Evolutionary conservation across 495 filamentous ascomycete genomes (phyloP).

Genomic region (Daldinia concentrica): DNA sequence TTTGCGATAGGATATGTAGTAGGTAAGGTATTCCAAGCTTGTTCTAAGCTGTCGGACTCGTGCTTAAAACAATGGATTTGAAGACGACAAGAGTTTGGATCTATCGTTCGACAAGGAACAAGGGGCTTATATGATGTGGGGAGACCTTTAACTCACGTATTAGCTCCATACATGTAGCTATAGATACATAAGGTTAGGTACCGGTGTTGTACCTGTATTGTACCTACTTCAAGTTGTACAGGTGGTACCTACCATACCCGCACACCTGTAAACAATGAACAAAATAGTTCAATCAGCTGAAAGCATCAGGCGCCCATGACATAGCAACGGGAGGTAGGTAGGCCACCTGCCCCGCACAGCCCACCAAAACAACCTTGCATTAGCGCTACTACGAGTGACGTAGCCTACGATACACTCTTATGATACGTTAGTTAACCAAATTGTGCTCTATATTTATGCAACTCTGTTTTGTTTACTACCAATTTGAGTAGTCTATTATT

Average conservation of each 20-base stretch:
- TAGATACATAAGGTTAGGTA: neutral
- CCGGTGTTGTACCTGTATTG: no score
- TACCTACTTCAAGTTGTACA: no score
- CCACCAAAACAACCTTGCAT: constrained; percentile 4
- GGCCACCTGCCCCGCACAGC: neutral
- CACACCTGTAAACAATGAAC: constrained; percentile 22
- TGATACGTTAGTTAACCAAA: neutral
- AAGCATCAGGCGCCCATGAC: constrained; percentile 26
- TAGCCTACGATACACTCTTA: neutral
- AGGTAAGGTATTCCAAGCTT: neutral
- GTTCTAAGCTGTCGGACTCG: neutral
- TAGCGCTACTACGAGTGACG: constrained; percentile 1
- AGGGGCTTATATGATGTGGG: constrained; percentile 15
- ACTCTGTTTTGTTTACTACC: neutral
- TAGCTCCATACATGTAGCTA: neutral
- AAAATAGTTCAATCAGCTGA: constrained; percentile 28
- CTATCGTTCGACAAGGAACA: constrained; percentile 3
- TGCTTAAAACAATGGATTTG: neutral
- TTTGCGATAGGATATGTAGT: neutral
- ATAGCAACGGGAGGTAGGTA: constrained; percentile 16
- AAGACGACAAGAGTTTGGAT: neutral
- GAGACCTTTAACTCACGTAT: constrained; percentile 1
- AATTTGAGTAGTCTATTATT: neutral
- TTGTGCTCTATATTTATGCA: neutral
- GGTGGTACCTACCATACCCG: no score